Base-by-base conservation (phyloP, 139 green algal species). In the Yamagishiella unicocca region DNA sequence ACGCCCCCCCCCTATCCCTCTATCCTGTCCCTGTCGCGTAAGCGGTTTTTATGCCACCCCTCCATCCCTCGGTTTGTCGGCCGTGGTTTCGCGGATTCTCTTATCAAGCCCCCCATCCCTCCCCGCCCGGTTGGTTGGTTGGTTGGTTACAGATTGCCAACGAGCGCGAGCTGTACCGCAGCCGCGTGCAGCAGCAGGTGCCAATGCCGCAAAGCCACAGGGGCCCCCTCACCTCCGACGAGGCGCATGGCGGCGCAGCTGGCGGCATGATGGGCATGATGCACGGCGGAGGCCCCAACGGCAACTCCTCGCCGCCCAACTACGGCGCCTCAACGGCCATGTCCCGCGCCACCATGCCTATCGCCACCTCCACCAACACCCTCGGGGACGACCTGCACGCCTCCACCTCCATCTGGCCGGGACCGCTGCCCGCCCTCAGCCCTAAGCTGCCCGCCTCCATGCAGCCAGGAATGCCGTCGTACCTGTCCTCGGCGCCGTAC, bases 151-250 rank as follows among this genome's bases (percentile, higher is more conserved):
- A 85, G 78, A 42, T 86, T 5, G n/a, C 43, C 31, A n/a, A 17
- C 42, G 80, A 86, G 80, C 80, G 62, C 2, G 80, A 86, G 43
- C 6, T 86, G 4, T 86, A 86, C 80, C 80, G 80, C 64, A 38
- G 4, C 43, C 80, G 80, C 10, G 5, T 78, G 25, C 77, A 64
- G 53, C 79, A 72, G 29, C 79, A 74, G 61, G 27, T 45, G 46
- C 9, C 46, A 6, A 2, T 9, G 10, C 1, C 43, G 43, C 72
- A 80, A 12, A 35, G 35, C 33, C 10, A 31, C 40, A 6, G 70
- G 24, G 40, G 45, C 43, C 43, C 43, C 45, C 17, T 12, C 42
- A 25, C 37, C 37, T 10, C 67, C 4, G 35, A 75, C 10, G 67
- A 75, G 35, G 35, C 37, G 35, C 35, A 53, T 37, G 35, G 8